Conservation (phyloP, 1,284 basidiomycete genomes). For the Boletus sp. region DNA sequence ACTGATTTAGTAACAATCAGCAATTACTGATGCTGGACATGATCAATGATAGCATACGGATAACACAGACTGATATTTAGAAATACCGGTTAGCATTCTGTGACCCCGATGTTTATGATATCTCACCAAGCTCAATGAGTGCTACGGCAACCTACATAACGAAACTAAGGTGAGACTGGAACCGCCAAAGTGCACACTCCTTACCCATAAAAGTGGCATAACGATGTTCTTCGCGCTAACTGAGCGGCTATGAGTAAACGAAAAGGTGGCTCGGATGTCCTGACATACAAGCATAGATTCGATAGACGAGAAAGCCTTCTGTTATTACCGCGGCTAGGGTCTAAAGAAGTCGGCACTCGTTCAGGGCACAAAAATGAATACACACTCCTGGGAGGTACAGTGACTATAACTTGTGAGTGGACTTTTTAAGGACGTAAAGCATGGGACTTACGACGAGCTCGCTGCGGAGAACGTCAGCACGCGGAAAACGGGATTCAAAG, state of each 20-base stretch:
- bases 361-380: background rate
- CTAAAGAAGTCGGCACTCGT: background rate
- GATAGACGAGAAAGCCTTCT: conserved; percentile 14
- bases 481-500: no score
- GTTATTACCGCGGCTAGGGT: background rate
- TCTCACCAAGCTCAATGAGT: conserved; percentile 13
- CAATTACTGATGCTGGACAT: background rate
- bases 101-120: no score
- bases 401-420: background rate
- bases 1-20: background rate
- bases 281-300: conserved; percentile 15
- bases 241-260: conserved; percentile 1
- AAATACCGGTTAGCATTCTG: background rate
- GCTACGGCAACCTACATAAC: conserved; percentile 1
- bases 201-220: conserved; percentile 11
- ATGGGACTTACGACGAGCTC: conserved; percentile 5
- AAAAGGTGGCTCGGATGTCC: background rate
- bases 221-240: conserved; percentile 11
- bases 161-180: background rate
- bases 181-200: background rate
- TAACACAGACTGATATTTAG: background rate
- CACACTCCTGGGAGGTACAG: background rate
- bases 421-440: background rate
- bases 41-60: background rate
- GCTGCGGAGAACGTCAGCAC: background rate